Base-by-base conservation (phyloP, 306 rosid species). In the Fragaria vesca region DNA sequence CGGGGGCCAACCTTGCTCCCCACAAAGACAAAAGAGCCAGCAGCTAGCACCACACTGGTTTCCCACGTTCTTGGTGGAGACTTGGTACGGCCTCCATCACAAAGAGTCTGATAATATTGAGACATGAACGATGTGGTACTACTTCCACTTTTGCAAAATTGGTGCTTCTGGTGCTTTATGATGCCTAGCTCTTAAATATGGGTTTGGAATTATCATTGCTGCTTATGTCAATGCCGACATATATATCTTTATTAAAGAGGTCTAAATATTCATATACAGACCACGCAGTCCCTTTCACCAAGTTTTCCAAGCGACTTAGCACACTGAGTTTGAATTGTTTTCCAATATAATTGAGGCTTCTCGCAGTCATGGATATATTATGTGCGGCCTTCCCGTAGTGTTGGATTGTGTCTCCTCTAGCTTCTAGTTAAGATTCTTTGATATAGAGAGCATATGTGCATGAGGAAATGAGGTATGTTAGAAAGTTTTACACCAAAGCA, bases 1-100 rank as follows among this genome's bases (percentile, higher is more conserved):
- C 2, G 28, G 18, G 57, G 78, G 45, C 20, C 78, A 74, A 28
- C n/a, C 26, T 8, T 73, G 77, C 77, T 58, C 32, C 71, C 48
- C 61, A 12, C 71, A 30, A 5, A 21, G 16, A 20, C 72, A 43
- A 62, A 46, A 43, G 60, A 48, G 80, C 34, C 47, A 32, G 21
- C 60, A 32, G 42, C 40, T 38, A 38, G 61, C 85, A 36, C 69
- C 28, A 42, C 24, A 60, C 16, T 20, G 72, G 82, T 78, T 79
- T 66, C 80, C 78, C 83, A 71, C 83, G 62, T 65, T 62, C 34
- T 32, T 20, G 8, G 7, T 9, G 21, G 30, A 57, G 30, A 57
- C 32, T 26, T 60, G 7, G 66, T n/a, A 26, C 66, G 38, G 36
- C 8, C 36, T 26, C 34, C 34, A 12, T 24, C 66, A 60, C 7